Conservation (phyloP, 441 rosid species). For the Omphalea diandra region DNA sequence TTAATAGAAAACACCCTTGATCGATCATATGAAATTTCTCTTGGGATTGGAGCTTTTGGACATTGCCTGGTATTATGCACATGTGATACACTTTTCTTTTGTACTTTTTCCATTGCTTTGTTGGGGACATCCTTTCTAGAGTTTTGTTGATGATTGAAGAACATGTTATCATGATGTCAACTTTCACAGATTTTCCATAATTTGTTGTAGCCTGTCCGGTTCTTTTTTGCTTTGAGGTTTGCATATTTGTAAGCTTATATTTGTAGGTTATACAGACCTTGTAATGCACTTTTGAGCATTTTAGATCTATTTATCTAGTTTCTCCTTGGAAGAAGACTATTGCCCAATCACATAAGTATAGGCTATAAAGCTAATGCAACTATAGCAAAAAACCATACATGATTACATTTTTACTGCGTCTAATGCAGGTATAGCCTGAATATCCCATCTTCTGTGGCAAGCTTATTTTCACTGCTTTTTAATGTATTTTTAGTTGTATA, state of each 20-base stretch:
- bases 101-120: not conserved
- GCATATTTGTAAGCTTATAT: not conserved
- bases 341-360: not conserved
- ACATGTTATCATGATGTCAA: not conserved
- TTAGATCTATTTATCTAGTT: not conserved
- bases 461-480: not conserved
- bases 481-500: not conserved
- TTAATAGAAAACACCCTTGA: conserved; percentile 43
- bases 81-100: not conserved
- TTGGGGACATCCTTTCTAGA: not conserved
- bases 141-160: not conserved
- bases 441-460: too few relatives aligned
- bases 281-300: not conserved
- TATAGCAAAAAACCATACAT: too few relatives aligned
- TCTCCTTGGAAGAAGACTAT: not conserved
- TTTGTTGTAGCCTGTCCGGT: not conserved
- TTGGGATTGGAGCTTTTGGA: conserved; percentile 62
- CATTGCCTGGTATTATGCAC: conserved; percentile 41
- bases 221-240: not conserved
- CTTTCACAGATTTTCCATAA: not conserved
- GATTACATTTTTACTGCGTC: too few relatives aligned
- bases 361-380: not conserved
- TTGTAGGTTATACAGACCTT: too few relatives aligned
- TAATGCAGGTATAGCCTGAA: too few relatives aligned
- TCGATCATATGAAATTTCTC: conserved; percentile 54